These are phyloP conservation scores for Ascochyta koolunga DNA, from an alignment of 2,329 filamentous ascomycete genomes.

Conservation along the genomic window DNA sequence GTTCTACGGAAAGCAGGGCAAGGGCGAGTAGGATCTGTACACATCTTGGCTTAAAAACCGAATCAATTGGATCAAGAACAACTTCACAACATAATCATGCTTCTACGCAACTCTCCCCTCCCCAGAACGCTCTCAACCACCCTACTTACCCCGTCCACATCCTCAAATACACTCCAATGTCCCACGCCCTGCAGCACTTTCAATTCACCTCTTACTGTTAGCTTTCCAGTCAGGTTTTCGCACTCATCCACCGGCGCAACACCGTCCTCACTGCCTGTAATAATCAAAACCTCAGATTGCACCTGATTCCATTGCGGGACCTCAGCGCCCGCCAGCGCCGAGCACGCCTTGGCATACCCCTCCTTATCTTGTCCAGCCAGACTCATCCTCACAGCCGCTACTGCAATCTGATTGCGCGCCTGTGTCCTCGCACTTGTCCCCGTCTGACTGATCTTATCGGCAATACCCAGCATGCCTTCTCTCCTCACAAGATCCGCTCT, in stretches of 20 bases:
- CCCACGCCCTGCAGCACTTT: conserved; percentile 52
- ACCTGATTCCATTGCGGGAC: conserved; percentile 42
- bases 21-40: conserved; percentile 44
- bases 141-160: conserved; percentile 45
- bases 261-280: conserved; percentile 56
- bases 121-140: conserved; percentile 29
- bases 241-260: conserved; percentile 48
- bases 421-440: conserved; percentile 50
- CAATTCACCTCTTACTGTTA: conserved; percentile 34
- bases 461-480: conserved; percentile 54
- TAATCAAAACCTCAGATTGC: conserved; percentile 39
- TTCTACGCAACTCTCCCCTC: neutral
- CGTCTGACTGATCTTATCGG: conserved; percentile 45
- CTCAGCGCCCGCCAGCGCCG: conserved; percentile 54
- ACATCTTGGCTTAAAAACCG: neutral
- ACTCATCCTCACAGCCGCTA: conserved; percentile 52
- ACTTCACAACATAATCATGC: neutral
- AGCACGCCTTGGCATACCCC: conserved; percentile 61
- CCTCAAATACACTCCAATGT: conserved; percentile 61
- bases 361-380: conserved; percentile 59
- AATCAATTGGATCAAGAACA: neutral
- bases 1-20: conserved; percentile 52
- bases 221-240: conserved; percentile 39
- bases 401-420: conserved; percentile 48
- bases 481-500: conserved; percentile 52